Evolutionary conservation across 768 basidiomycete genomes (phyloP).

Genomic region (Pleurotus tuber-regium): DNA sequence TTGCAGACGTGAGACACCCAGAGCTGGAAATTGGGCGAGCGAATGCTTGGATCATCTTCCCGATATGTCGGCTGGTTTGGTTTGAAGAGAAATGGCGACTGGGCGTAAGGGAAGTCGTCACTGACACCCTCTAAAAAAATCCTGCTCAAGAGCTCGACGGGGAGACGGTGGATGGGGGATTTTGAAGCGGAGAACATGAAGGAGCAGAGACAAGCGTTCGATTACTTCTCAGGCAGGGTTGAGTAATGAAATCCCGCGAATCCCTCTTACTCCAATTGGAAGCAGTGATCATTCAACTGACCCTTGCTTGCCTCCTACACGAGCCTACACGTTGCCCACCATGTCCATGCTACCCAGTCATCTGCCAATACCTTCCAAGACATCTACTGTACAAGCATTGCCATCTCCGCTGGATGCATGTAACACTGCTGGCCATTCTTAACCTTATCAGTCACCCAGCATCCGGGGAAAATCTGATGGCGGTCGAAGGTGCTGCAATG

Average conservation of each 20-base stretch:
- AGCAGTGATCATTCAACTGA: no score
- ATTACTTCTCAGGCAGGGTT: constrained; percentile 8
- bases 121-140: constrained; percentile 55
- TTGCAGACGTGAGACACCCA: constrained; percentile 56
- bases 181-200: constrained; percentile 20
- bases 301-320: neutral
- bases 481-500: no score
- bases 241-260: constrained; percentile 4
- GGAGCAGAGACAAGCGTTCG: neutral
- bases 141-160: constrained; percentile 56
- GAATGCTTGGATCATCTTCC: constrained; percentile 33
- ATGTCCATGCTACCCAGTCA: no score
- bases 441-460: no score
- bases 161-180: constrained; percentile 42
- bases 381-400: no score
- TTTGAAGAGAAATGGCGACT: constrained; percentile 49
- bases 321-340: no score
- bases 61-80: constrained; percentile 30
- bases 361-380: neutral
- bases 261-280: no score
- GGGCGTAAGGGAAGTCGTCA: constrained; percentile 40
- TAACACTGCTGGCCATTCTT: no score
- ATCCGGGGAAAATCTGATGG: no score
- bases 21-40: constrained; percentile 49
- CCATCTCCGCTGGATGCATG: no score